Base-by-base conservation (phyloP, 2,329 filamentous ascomycete genomes). In the Sporothrix sp. region DNA sequence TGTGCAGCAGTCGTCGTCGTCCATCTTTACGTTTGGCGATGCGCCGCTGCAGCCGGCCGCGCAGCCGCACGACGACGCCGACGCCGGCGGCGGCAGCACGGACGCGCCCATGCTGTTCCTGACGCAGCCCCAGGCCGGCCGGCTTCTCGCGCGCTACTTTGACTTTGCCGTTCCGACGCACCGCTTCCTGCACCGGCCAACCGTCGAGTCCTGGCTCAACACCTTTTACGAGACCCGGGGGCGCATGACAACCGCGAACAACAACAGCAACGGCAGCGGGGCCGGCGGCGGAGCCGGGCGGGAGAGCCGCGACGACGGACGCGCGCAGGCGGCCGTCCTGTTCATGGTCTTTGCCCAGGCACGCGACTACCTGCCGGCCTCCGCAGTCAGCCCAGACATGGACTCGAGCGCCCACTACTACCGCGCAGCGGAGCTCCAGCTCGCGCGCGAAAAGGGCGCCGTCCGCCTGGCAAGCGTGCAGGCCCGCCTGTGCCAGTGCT, bases 11-110 rank as follows among this genome's bases (percentile, higher is more conserved):
- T 67, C 66, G 1, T 69, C 71, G 2, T 40, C 50, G 6, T 51
- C 43, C 35, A 73, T 75, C 21, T 74, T 75, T 56, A 70, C 71
- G 0, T 73, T 71, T 56, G 73, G 70, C 11, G 74, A 78, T 57
- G 65, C 71, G 0, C 52, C 52, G 1, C 45, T 54, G 5, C 48
- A 47, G 16, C 44, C 44, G 13, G 27, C 21, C 5, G 32, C 52
- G 21, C 43, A 45, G 32, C 25, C n/a, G 5, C 40, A 43, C 5
- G 51, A 52, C 23, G 27, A 33, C 13, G 6, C 23, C 4, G 36
- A 48, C 18, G 25, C 13, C 5, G 20, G 8, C 8, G 25, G 37
- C 5, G 47, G 37, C 28, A 10, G 25, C 25, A 28, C 6, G 25
- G 37, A 35, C n/a, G 21, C 33, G 7, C n/a, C 37, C 2, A 14